Evolutionary conservation across 169 alveolate species (phyloP).

Genomic region (Cryptosporidium sp.): DNA sequence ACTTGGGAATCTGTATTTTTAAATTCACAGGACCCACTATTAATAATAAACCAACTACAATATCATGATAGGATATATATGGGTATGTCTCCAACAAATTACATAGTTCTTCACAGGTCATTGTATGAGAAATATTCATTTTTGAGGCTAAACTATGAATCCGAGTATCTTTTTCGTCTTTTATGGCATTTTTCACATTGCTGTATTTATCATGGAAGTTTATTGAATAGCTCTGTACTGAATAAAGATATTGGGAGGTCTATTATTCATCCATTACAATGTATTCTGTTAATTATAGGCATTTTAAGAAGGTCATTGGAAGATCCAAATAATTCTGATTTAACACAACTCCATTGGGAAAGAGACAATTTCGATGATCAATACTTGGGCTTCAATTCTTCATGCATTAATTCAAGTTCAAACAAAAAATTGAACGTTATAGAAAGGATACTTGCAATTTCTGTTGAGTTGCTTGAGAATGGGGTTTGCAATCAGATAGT

Average conservation of each 20-base stretch:
- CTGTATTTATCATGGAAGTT: constrained; percentile 53
- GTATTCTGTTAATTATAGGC: constrained; percentile 26
- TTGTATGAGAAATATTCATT: constrained; percentile 64
- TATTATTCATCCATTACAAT: constrained; percentile 42
- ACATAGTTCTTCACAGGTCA: constrained; percentile 29
- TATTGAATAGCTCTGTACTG: not conserved
- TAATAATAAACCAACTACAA: constrained; percentile 36
- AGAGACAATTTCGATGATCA: constrained; percentile 6
- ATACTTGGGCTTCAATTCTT: constrained; percentile 56
- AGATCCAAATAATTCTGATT: constrained; percentile 31
- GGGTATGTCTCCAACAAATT: constrained; percentile 75
- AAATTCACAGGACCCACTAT: constrained; percentile 46
- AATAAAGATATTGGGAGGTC: not conserved
- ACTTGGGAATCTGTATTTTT: constrained; percentile 74
- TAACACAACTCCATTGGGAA: constrained; percentile 40
- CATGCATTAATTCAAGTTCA: constrained; percentile 11
- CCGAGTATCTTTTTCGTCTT: constrained; percentile 47
- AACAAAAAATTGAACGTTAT: constrained; percentile 38
- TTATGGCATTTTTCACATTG: constrained; percentile 73
- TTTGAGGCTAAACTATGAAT: constrained; percentile 65
- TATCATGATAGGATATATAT: constrained; percentile 63
- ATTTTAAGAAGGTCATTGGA: constrained; percentile 55
- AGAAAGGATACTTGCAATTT: constrained; percentile 63
- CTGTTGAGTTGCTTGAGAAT: constrained; percentile 46
- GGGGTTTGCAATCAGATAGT: constrained; percentile 53